These are phyloP conservation scores for Rutstroemia sp. DNA, from an alignment of 2,329 filamentous ascomycete species.

Conservation along the genomic window DNA sequence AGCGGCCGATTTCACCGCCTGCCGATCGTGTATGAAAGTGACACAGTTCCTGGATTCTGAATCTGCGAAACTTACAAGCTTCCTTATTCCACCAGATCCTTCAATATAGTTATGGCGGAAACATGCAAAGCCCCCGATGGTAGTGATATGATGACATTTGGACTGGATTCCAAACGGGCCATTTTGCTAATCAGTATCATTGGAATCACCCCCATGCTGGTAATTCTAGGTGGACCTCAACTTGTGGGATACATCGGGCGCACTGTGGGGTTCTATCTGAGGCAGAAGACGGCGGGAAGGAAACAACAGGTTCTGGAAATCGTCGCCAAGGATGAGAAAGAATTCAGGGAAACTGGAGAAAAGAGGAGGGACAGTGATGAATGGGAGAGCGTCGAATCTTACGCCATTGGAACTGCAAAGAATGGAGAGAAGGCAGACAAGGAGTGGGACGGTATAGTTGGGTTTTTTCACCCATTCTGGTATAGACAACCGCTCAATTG, in stretches of 20 bases:
- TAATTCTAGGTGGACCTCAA: constrained; percentile 22
- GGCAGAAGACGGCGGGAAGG: constrained; percentile 56
- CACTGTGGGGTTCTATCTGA: constrained; percentile 52
- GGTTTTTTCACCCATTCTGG: constrained; percentile 98
- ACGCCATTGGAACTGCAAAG: constrained; percentile 37
- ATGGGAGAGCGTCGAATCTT: constrained; percentile 63
- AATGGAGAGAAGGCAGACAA: constrained; percentile 40
- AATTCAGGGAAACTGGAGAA: constrained; percentile 12
- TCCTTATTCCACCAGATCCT: background rate
- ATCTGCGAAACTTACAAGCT: background rate
- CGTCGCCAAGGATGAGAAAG: constrained; percentile 33
- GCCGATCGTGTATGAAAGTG: constrained; percentile 7
- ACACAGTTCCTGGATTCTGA: constrained; percentile 4
- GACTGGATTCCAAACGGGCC: constrained; percentile 25
- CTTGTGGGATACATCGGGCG: constrained; percentile 29
- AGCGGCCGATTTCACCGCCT: constrained; percentile 4
- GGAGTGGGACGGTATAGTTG: constrained; percentile 78
- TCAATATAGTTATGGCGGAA: constrained; percentile 21
- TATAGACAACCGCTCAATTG: constrained; percentile 31
- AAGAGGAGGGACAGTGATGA: constrained; percentile 46
- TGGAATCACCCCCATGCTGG: constrained; percentile 28
- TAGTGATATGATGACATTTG: constrained; percentile 25
- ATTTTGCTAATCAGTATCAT: constrained; percentile 27
- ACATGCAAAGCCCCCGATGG: constrained; percentile 27
- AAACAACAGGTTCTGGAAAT: constrained; percentile 49